These are phyloP conservation scores for Ganoderma resinaceum DNA, from an alignment of 1,284 basidiomycete species.

Conservation along the genomic window DNA sequence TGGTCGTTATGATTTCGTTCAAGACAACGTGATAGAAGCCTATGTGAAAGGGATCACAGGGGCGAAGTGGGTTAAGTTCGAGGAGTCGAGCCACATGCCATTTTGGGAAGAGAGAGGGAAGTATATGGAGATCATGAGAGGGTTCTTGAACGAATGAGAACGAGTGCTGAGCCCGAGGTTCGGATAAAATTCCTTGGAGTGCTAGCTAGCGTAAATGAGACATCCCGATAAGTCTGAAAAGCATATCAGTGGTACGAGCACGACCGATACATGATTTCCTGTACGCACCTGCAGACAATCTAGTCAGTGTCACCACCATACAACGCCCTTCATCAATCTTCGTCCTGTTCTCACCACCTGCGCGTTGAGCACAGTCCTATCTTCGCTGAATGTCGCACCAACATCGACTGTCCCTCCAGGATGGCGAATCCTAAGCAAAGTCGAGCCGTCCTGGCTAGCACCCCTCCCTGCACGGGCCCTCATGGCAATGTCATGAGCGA, in stretches of 20 bases:
- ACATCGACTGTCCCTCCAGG: conserved; percentile 73
- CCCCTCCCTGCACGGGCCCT: conserved; percentile 31
- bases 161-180: background rate
- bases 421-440: conserved; percentile 57
- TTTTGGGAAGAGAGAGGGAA: conserved; percentile 9
- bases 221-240: background rate
- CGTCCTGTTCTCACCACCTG: conserved; percentile 73
- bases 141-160: background rate
- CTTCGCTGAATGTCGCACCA: conserved; percentile 55
- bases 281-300: background rate
- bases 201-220: background rate
- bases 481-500: conserved; percentile 57
- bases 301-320: conserved; percentile 60
- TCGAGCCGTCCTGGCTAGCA: background rate
- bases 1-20: conserved; percentile 34
- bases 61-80: conserved; percentile 38
- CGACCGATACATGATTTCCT: background rate
- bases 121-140: conserved; percentile 4
- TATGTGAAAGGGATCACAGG: conserved; percentile 34
- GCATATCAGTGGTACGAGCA: background rate
- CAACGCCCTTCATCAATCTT: conserved; percentile 71
- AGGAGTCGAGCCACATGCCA: conserved; percentile 23
- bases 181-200: background rate
- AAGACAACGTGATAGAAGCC: conserved; percentile 34
- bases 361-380: conserved; percentile 59